A percentile compares a stretch with the other conserved stretches of the same genome.
phyloP scores from a whole-genome alignment of 352 stramenopile species.

The Plasmopara halstedii region DNA sequence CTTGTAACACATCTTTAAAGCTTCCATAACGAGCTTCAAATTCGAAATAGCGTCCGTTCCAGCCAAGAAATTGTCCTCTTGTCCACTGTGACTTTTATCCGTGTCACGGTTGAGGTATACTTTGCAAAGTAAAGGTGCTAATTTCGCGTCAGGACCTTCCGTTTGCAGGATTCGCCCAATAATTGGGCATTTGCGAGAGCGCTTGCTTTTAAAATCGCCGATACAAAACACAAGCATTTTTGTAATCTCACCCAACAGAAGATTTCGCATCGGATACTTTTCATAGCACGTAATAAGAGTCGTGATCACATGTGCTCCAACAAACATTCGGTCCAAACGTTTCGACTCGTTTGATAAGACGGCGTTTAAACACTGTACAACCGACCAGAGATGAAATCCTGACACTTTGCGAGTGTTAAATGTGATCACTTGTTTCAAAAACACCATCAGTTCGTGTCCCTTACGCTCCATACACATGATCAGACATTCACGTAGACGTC shows the following conservation, averaged over 20 bases:
- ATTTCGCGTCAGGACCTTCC: conserved; percentile 39
- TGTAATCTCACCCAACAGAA: conserved; percentile 74
- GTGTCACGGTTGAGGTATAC: conserved; percentile 41
- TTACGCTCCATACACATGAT: conserved; percentile 81
- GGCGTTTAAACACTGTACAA: conserved; percentile 71
- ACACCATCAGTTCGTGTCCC: conserved; percentile 73
- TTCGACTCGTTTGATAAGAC: conserved; percentile 77
- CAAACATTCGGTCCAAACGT: conserved; percentile 77
- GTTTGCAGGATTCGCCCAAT: conserved; percentile 57
- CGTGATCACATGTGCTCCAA: conserved; percentile 55
- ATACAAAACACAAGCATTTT: conserved; percentile 83
- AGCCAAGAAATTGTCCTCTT: conserved; percentile 29
- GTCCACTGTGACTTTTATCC: conserved; percentile 18
- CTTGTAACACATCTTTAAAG: conserved; percentile 67
- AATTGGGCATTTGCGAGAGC: conserved; percentile 71
- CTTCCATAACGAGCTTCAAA: conserved; percentile 77
- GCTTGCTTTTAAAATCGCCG: conserved; percentile 83
- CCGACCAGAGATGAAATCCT: conserved; percentile 63
- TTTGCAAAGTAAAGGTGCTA: conserved; percentile 53
- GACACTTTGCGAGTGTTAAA: conserved; percentile 51
- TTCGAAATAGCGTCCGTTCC: conserved; percentile 70
- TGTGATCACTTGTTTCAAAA: conserved; percentile 71
- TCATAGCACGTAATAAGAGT: conserved; percentile 75
- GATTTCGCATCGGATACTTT: conserved; percentile 71
- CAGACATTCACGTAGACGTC: conserved; percentile 61